Percentiles rank a stretch among this genome's conserved stretches.
These are phyloP conservation scores for Alnus rubra DNA, from an alignment of 306 rosid genomes.

Conservation along the genomic window DNA sequence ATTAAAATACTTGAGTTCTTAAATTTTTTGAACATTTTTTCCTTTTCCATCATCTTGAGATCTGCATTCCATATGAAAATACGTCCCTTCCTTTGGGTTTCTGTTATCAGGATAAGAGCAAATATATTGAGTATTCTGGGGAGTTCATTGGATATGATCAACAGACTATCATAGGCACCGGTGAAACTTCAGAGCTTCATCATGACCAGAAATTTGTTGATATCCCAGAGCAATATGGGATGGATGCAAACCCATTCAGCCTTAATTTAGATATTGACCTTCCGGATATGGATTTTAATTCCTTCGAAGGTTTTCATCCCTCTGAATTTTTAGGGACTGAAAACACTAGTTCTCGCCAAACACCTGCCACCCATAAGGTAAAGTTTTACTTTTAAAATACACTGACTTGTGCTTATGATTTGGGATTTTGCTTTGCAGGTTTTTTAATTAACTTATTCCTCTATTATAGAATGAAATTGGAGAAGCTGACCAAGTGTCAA, in stretches of 20 bases:
- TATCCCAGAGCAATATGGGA: conserved; percentile 39
- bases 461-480: conserved; percentile 49
- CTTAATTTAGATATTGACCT: conserved; percentile 55
- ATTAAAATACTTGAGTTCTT: neutral
- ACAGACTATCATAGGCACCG: conserved; percentile 34
- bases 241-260: conserved; percentile 22
- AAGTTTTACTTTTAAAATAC: neutral
- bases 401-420: neutral
- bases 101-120: conserved; percentile 63
- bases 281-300: conserved; percentile 33
- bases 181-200: conserved; percentile 31
- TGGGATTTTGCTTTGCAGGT: conserved; percentile 5
- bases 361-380: conserved; percentile 49
- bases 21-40: neutral
- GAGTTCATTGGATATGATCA: conserved; percentile 35
- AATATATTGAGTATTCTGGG: conserved; percentile 39
- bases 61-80: conserved; percentile 23
- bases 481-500: conserved; percentile 28
- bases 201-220: conserved; percentile 25
- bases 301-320: conserved; percentile 29
- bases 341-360: conserved; percentile 34
- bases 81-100: conserved; percentile 37
- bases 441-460: conserved; percentile 10
- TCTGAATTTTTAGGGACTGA: conserved; percentile 39
- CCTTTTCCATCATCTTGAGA: conserved; percentile 41